Evolutionary conservation across 305 asterid species (phyloP).

Genomic region (Caryopteris hybrid): DNA sequence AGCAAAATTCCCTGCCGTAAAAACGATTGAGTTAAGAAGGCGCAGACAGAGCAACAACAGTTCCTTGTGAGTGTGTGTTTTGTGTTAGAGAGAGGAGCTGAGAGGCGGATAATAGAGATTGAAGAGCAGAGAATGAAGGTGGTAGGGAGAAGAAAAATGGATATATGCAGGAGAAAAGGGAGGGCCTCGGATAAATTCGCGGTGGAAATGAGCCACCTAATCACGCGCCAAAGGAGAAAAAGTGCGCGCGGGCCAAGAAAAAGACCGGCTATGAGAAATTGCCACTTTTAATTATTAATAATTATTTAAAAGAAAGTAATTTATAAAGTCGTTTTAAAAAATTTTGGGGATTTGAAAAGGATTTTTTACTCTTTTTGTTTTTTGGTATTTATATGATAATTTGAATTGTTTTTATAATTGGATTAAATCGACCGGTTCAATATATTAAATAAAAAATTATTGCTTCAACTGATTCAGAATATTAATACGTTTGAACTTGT

Average conservation of each 20-base stretch:
- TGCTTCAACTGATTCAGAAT: too few species aligned
- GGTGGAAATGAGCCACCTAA: conserved; percentile 22
- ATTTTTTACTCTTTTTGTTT: too few species aligned
- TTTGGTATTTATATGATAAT: too few species aligned
- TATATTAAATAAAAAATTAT: too few species aligned
- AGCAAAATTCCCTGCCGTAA: background rate
- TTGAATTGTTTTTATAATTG: too few species aligned
- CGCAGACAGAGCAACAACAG: background rate
- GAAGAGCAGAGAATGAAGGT: conserved; percentile 4
- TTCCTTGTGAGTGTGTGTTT: background rate
- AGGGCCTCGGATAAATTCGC: conserved; percentile 22
- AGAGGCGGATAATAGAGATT: background rate
- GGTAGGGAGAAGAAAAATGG: background rate
- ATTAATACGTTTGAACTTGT: too few species aligned
- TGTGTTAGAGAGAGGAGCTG: too few species aligned
- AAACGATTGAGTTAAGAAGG: background rate
- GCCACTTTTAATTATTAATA: too few species aligned
- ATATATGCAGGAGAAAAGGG: conserved; percentile 6
- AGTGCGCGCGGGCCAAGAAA: background rate
- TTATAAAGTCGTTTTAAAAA: too few species aligned
- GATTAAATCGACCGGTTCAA: too few species aligned
- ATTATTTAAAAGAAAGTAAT: too few species aligned
- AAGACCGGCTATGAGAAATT: conserved; percentile 2
- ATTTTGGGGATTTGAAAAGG: too few species aligned
- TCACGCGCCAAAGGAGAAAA: conserved; percentile 32